Evolutionary conservation across 2,329 filamentous ascomycete genomes (phyloP).

Genomic region (Tolypocladium ovalisporum): DNA sequence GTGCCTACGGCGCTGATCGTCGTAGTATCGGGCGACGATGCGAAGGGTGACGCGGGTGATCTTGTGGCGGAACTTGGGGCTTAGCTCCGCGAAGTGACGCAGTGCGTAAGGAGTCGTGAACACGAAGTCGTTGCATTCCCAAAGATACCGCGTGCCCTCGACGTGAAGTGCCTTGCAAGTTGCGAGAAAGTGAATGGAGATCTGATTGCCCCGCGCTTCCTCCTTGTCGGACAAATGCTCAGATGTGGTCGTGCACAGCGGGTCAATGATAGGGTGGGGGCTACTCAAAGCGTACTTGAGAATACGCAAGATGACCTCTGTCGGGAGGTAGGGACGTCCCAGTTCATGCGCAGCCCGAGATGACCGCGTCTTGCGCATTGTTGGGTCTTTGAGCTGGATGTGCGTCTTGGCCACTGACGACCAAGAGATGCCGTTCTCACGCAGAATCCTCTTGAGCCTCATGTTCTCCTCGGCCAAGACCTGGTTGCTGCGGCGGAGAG

Average conservation of each 20-base stretch:
- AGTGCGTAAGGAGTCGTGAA: constrained; percentile 43
- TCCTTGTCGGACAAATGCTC: constrained; percentile 34
- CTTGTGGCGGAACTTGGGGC: constrained; percentile 27
- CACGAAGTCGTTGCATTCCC: constrained; percentile 40
- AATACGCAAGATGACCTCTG: constrained; percentile 41
- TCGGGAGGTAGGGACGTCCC: constrained; percentile 33
- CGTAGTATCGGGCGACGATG: constrained; percentile 44
- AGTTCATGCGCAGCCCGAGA: constrained; percentile 16
- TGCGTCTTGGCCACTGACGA: constrained; percentile 25
- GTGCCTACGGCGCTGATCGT: constrained; percentile 34
- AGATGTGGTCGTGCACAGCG: constrained; percentile 31
- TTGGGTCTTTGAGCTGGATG: constrained; percentile 18
- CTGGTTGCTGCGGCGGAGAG: constrained; percentile 34
- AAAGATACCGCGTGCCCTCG: constrained; percentile 39
- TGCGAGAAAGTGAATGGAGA: constrained; percentile 41
- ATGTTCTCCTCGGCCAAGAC: constrained; percentile 37
- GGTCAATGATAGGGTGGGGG: constrained; percentile 39
- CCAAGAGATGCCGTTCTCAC: constrained; percentile 42
- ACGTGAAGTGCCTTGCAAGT: constrained; percentile 37
- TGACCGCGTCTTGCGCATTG: constrained; percentile 21
- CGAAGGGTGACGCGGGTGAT: constrained; percentile 38
- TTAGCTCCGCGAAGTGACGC: constrained; percentile 36
- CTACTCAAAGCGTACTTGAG: constrained; percentile 40
- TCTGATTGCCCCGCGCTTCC: constrained; percentile 31
- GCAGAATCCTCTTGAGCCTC: constrained; percentile 38